These are phyloP conservation scores for Craterostigma plantagineum DNA, from an alignment of 257 asterid species.

Conservation along the genomic window DNA sequence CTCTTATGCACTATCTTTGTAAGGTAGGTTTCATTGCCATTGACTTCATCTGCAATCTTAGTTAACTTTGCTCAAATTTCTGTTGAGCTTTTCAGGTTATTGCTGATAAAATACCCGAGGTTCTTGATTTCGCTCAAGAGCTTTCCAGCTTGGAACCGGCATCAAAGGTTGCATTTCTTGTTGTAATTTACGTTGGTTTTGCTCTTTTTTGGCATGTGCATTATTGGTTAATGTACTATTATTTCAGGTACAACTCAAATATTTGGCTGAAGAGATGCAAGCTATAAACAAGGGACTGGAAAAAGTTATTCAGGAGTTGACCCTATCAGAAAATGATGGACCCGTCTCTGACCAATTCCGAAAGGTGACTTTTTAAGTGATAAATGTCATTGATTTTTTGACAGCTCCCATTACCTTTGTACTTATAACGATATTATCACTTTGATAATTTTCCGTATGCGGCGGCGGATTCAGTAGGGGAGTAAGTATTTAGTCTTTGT, in stretches of 20 bases:
- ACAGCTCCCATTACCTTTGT: background rate
- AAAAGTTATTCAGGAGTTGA: constrained; percentile 81
- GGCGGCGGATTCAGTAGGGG: too few species aligned
- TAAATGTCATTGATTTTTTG: constrained; percentile 10
- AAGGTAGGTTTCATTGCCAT: constrained; percentile 39
- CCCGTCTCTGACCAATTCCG: constrained; percentile 80
- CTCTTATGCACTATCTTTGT: constrained; percentile 99
- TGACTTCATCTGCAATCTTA: background rate
- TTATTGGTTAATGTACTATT: background rate
- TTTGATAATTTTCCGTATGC: too few species aligned
- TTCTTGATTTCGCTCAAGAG: constrained; percentile 55
- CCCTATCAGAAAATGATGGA: constrained; percentile 85
- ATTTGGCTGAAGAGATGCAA: constrained; percentile 99
- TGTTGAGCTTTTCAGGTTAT: constrained; percentile 44
- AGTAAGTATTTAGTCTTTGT: too few species aligned
- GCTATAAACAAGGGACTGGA: constrained; percentile 90
- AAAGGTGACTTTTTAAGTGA: constrained; percentile 32
- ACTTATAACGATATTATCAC: too few species aligned
- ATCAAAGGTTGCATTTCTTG: constrained; percentile 36
- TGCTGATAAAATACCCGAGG: constrained; percentile 54
- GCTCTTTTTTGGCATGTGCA: constrained; percentile 3
- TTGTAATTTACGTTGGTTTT: constrained; percentile 10
- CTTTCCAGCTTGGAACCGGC: constrained; percentile 78
- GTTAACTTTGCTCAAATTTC: too few species aligned
- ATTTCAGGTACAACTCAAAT: constrained; percentile 84